Evolutionary conservation across 345 rosid genomes (phyloP).

Genomic region (Noccaea caerulescens): DNA sequence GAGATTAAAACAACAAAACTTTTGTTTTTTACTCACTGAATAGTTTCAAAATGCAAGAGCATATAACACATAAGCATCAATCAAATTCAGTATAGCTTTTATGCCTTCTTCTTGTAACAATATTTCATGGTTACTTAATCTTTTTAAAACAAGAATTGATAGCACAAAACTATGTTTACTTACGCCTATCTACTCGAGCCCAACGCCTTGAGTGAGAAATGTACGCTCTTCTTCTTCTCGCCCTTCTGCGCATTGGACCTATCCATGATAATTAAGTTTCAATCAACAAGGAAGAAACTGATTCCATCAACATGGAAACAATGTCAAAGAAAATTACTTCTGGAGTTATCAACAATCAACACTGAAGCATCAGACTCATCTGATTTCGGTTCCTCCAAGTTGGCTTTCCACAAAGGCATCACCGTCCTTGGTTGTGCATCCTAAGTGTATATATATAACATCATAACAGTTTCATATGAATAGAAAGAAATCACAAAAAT

Average conservation of each 20-base stretch:
- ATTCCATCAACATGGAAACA: too few species aligned
- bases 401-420: slow-evolving; percentile 87
- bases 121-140: too few species aligned
- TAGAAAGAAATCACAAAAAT: not conserved
- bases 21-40: too few species aligned
- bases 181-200: slow-evolving; percentile 71
- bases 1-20: not conserved
- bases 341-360: slow-evolving; percentile 61
- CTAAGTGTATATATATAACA: slow-evolving; percentile 49
- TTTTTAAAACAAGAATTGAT: too few species aligned
- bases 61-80: too few species aligned
- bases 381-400: slow-evolving; percentile 72
- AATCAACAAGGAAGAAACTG: not conserved
- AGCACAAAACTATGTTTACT: slow-evolving; percentile 36
- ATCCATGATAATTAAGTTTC: slow-evolving; percentile 58
- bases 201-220: slow-evolving; percentile 53
- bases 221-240: slow-evolving; percentile 49
- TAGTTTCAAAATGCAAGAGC: too few species aligned
- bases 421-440: slow-evolving; percentile 81
- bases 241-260: slow-evolving; percentile 73
- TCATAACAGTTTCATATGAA: slow-evolving; percentile 4
- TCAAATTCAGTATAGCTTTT: too few species aligned
- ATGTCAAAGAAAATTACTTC: slow-evolving; percentile 56
- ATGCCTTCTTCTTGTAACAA: too few species aligned
- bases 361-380: slow-evolving; percentile 78